phyloP scores from a whole-genome alignment of 129 eudicot genomes.

The Arctium minus region DNA sequence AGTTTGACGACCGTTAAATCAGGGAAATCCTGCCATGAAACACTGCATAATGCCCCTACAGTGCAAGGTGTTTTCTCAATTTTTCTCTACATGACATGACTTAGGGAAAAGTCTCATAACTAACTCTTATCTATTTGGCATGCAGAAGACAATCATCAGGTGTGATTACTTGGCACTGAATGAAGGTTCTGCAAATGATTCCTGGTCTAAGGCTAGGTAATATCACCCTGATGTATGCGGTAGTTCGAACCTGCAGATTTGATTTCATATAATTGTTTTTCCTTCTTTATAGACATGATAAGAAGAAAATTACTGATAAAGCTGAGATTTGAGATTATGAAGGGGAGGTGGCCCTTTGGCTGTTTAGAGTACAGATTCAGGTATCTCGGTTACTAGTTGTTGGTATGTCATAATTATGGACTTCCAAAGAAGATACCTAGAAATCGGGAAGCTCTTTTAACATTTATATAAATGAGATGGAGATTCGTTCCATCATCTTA shows the following conservation, averaged over 20 bases:
- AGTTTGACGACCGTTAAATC: too few relatives aligned
- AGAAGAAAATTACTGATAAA: slow-evolving; percentile 15
- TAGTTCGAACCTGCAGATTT: slow-evolving; percentile 8
- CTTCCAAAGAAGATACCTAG: not conserved
- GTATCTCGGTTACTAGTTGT: not conserved
- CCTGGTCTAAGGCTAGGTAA: slow-evolving; percentile 34
- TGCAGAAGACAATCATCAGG: slow-evolving; percentile 32
- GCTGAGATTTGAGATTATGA: slow-evolving; percentile 26
- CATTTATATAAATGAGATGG: not conserved
- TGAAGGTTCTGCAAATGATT: slow-evolving; percentile 20
- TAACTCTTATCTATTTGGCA: slow-evolving; percentile 4
- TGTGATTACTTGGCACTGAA: slow-evolving; percentile 13
- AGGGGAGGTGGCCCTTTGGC: slow-evolving; percentile 15
- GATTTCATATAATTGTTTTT: slow-evolving; percentile 18
- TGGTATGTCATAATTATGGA: too few relatives aligned
- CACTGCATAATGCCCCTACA: too few relatives aligned
- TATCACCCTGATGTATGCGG: not conserved
- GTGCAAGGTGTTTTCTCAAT: too few relatives aligned
- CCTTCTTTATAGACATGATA: slow-evolving; percentile 36
- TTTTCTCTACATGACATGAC: too few relatives aligned
- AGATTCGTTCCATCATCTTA: not conserved
- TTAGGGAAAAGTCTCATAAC: not conserved
- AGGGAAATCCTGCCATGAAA: too few relatives aligned
- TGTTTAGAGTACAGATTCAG: slow-evolving; percentile 22
- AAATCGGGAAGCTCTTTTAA: not conserved